phyloP scores from a whole-genome alignment of 805 yeast genomes.

The Saccharomycopsis sp. region DNA sequence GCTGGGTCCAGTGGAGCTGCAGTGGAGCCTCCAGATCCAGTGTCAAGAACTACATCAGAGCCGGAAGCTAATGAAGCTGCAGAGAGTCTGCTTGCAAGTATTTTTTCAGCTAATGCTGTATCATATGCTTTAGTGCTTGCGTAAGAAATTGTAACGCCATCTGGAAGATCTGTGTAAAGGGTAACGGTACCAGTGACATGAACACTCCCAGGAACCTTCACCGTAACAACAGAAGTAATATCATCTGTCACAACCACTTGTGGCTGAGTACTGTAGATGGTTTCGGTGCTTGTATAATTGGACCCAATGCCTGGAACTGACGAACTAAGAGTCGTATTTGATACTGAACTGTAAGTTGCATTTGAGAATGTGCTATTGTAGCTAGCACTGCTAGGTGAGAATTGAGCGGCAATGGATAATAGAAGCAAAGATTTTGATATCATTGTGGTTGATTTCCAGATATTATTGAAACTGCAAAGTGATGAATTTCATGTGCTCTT shows the following conservation, averaged over 20 bases:
- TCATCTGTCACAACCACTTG: not conserved
- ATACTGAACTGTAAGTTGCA: not conserved
- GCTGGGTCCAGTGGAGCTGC: too few species aligned
- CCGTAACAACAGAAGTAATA: not conserved
- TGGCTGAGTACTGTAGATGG: not conserved
- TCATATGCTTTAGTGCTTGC: not conserved
- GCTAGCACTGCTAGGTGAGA: not conserved
- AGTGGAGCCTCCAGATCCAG: not conserved
- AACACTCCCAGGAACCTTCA: not conserved
- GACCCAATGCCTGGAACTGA: not conserved
- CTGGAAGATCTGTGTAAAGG: not conserved
- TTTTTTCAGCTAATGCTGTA: not conserved
- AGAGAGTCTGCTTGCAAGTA: not conserved
- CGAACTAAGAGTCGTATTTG: not conserved
- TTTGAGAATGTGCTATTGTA: not conserved
- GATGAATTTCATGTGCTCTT: too few species aligned
- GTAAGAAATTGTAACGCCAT: not conserved
- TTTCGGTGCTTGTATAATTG: not conserved
- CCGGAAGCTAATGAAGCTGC: not conserved
- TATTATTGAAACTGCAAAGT: too few species aligned
- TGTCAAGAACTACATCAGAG: not conserved
- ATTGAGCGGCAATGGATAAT: not conserved
- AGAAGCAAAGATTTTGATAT: not conserved
- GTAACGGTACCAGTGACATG: not conserved
- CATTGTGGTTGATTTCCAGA: not conserved